Evolutionary conservation across 2,329 filamentous ascomycete species (phyloP), one percentile per base, ranked within the genome.

Genomic region (Trichothecium sympodiale): DNA sequence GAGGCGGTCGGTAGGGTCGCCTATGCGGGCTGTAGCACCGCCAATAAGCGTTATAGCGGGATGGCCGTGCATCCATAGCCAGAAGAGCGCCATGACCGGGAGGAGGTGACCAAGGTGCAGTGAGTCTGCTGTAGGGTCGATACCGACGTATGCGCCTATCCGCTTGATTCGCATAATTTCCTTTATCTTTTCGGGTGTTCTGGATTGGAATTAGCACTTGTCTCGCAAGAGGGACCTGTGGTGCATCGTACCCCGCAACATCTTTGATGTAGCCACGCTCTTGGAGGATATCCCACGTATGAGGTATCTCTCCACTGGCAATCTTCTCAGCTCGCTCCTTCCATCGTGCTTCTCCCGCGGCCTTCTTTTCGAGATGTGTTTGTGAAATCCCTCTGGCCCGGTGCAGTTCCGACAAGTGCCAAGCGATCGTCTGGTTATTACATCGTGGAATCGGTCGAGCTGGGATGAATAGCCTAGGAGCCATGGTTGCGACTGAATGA

Each of bases 81-180:
- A 89, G 60, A 86, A 87, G 17, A 89, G 64, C 13, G 82, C 74
- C 84, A 91, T 91, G 37, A 89, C 65, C 16, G 85, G 81, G 12
- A 91, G 64, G 5, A 93, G 65, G 51, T 93, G 83, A 39, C 85
- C 85, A 32, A 91, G 65, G 49, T 93, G 85, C 40, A 91, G 63
- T 3, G 84, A 91, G 38, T 74, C 65, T 12, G 83, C 83, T 0
- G 85, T 91, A 5, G 85, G 83, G 51, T 93, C 85, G 49, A 91
- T 74, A 46, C 85, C 85, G 36, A 84, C 80, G 50, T 93, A 93
- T 40, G 73, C 78, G 42, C 79, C 80, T 46, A 86, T 74, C 41
- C 79, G 68, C 51, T 77, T 79, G 17, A 62, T 55, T 5, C 67
- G 71, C 61, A 91, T 71, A 16, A 83, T 62, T 43, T 71, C 67